Base-by-base conservation (phyloP, 495 filamentous ascomycete genomes). In the Coniosporium apollinis region DNA sequence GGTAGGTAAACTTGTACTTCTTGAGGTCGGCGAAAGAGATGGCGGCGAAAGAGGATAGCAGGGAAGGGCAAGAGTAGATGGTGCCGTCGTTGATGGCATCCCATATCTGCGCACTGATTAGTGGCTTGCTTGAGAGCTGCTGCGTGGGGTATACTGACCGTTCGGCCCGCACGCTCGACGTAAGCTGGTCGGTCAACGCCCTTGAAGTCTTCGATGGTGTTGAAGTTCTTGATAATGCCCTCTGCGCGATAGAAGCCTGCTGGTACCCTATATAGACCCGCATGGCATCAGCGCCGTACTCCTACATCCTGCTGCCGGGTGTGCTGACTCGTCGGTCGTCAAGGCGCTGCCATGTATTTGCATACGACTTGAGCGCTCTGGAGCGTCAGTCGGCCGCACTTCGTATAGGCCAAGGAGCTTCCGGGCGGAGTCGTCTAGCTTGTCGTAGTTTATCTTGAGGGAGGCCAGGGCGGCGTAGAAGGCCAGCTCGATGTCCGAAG, bases 1-100 rank as follows among this genome's bases (percentile, higher is more conserved):
- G 86, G 56, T 94, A 93, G 18, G 74, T 79, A 46, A 96, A 94
- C 36, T 69, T 78, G 59, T 94, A 94, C 50, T 85, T 92, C 59
- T 97, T 97, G 16, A 97, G 65, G 53, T 96, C 83, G 30, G 89
- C 87, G 54, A 82, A 97, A n/a, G 82, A 92, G 30, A 94, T 72
- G 28, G 89, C 71, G 5, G 76, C 59, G 56, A 94, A 96, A 6
- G 79, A 85, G 1, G 83, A 70, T 13, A 97, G 72, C 7, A 96
- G 64, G 19, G 87, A 93, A 9, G 91, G 89, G 20, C 82, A 81
- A 8, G 82, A 86, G 55, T 86, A 94, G 43, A 97, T 94, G 5
- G 82, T 91, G 14, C 86, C 86, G 54, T 97, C 89, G 42, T 79
- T 72, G 46, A 96, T 92, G 18, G 89, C 89, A 59, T 94, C 83